Conservation (phyloP, 2,329 filamentous ascomycete species). For the Purpureocillium lavendulum region DNA sequence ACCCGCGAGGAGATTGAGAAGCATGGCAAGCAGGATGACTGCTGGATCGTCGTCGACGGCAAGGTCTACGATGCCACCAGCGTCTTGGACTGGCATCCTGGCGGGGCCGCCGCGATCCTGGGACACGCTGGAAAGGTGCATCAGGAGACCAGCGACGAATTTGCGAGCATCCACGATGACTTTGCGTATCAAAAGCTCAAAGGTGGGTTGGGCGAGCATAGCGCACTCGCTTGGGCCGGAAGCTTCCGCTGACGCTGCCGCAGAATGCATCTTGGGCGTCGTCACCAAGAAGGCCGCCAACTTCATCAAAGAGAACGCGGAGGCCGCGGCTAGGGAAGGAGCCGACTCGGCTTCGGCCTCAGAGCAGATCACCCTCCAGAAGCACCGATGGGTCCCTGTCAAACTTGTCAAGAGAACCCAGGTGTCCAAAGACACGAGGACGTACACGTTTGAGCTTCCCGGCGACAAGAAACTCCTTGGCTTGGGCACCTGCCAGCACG, state of each 20-base stretch:
- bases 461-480: conserved; percentile 30
- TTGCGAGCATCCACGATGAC: conserved; percentile 40
- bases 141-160: conserved; percentile 38
- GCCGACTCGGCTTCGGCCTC: conserved; percentile 10
- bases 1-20: conserved; percentile 45
- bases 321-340: conserved; percentile 28
- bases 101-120: conserved; percentile 37
- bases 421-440: conserved; percentile 28
- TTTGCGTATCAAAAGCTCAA: conserved; percentile 40
- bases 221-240: too few species aligned
- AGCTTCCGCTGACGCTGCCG: neutral
- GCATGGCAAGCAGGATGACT: conserved; percentile 36
- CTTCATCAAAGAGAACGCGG: conserved; percentile 35
- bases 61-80: conserved; percentile 42
- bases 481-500: conserved; percentile 41
- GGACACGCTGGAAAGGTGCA: conserved; percentile 41
- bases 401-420: conserved; percentile 26
- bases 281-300: conserved; percentile 39
- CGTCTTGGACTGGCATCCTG: conserved; percentile 39
- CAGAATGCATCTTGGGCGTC: conserved; percentile 39
- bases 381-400: conserved; percentile 37
- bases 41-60: conserved; percentile 44
- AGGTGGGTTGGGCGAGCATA: conserved; percentile 13
- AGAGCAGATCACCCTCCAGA: conserved; percentile 26
- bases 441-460: conserved; percentile 38